A percentile compares a stretch with the other conserved stretches of the same genome.
Conservation (phyloP, 306 rosid genomes). For the Acacia confusa region DNA sequence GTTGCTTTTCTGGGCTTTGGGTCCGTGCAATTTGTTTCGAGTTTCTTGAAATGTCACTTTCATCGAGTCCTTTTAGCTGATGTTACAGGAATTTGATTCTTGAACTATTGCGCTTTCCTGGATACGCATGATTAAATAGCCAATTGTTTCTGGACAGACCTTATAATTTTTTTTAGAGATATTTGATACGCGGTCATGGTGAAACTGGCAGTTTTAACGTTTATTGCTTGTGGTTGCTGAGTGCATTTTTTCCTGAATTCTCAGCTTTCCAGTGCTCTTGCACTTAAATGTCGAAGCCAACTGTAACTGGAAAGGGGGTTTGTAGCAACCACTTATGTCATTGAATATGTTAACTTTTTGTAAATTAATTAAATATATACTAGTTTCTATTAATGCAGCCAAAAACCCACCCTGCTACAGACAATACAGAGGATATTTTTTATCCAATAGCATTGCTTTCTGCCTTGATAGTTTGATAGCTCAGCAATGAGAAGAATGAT, state of each 20-base stretch:
- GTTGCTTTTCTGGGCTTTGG: background rate
- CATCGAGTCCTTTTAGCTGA: background rate
- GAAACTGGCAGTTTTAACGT: background rate
- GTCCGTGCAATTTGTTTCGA: background rate
- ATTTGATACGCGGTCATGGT: background rate
- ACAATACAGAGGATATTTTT: background rate
- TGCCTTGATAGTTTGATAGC: background rate
- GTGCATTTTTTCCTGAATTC: constrained; percentile 4
- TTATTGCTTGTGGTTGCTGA: background rate
- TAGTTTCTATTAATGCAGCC: background rate
- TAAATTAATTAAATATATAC: background rate
- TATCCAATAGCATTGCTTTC: background rate
- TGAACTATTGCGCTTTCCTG: background rate
- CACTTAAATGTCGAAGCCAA: background rate
- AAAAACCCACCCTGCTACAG: background rate
- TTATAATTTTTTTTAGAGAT: background rate
- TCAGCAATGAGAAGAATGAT: background rate
- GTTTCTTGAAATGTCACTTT: background rate
- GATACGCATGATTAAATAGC: background rate
- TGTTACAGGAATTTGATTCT: background rate
- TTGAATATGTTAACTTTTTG: constrained; percentile 1
- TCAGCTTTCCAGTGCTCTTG: constrained; percentile 14
- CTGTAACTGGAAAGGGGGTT: constrained; percentile 5
- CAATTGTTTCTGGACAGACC: background rate
- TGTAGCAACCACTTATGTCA: background rate